Evolutionary conservation across 1,284 basidiomycete genomes (phyloP).

Genomic region (Marasmius oreades): DNA sequence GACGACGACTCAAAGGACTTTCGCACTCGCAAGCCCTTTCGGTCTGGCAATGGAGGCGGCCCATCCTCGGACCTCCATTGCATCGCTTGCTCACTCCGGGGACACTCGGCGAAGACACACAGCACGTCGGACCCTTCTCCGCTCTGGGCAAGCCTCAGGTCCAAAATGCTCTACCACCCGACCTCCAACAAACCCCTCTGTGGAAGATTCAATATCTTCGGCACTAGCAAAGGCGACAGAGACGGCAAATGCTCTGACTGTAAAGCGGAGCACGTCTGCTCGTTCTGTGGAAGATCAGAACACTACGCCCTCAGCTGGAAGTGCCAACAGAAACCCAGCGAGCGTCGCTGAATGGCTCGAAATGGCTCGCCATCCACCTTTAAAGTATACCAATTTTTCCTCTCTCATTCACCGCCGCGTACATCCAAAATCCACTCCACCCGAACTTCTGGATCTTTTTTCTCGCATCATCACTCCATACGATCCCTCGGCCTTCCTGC

Average conservation of each 20-base stretch:
- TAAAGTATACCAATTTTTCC: constrained; percentile 2
- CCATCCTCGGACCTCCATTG: too few relatives aligned
- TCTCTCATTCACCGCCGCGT: not conserved
- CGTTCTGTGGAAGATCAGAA: too few relatives aligned
- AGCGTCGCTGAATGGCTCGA: not conserved
- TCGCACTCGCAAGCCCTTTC: too few relatives aligned
- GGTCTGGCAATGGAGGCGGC: too few relatives aligned
- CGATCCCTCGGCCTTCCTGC: constrained; percentile 1
- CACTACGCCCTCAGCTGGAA: not conserved
- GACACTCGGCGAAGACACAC: too few relatives aligned
- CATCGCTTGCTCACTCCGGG: too few relatives aligned
- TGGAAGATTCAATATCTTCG: not conserved
- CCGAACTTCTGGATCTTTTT: not conserved
- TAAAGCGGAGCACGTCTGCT: not conserved
- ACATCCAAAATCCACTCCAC: not conserved
- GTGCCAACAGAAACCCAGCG: not conserved
- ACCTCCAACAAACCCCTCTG: not conserved
- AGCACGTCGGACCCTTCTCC: not conserved
- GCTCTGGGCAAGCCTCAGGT: not conserved
- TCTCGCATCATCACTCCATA: constrained; percentile 2
- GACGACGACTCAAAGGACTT: too few relatives aligned
- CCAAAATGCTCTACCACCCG: not conserved
- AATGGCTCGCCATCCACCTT: not conserved
- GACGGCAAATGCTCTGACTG: not conserved
- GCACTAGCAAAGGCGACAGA: not conserved